These are phyloP conservation scores for Schoenoplectus triqueter DNA, from an alignment of 202 grass and related monocot genomes.

Conservation along the genomic window DNA sequence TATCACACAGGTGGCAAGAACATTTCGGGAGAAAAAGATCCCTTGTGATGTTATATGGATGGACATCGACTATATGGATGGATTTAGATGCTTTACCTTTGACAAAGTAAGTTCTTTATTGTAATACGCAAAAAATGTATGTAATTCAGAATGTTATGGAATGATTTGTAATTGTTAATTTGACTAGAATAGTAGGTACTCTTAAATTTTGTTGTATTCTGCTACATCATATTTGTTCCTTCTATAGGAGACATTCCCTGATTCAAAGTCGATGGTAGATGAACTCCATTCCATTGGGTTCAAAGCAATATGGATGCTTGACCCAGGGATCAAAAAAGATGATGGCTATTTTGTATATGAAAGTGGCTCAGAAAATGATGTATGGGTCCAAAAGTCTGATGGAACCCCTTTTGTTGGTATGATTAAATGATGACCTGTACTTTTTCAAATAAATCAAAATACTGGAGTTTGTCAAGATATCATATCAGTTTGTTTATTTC, in stretches of 20 bases:
- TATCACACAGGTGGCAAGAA: slow-evolving; percentile 66
- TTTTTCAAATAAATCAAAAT: background rate
- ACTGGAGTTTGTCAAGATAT: slow-evolving; percentile 2
- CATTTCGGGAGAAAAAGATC: slow-evolving; percentile 89
- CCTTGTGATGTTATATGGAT: slow-evolving; percentile 99
- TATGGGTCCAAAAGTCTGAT: slow-evolving; percentile 76
- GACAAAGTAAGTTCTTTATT: slow-evolving; percentile 60
- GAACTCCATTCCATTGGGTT: slow-evolving; percentile 72
- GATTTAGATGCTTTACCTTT: slow-evolving; percentile 93
- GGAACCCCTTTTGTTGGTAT: slow-evolving; percentile 72
- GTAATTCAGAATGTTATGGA: slow-evolving; percentile 17
- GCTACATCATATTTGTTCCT: slow-evolving; percentile 32
- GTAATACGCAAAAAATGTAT: background rate
- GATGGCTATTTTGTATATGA: slow-evolving; percentile 81
- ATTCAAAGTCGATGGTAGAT: slow-evolving; percentile 79
- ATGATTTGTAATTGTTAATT: slow-evolving; percentile 3
- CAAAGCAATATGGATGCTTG: slow-evolving; percentile 99
- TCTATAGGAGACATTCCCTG: slow-evolving; percentile 65
- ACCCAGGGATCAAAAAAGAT: slow-evolving; percentile 91
- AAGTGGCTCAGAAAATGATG: slow-evolving; percentile 73
- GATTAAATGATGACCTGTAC: slow-evolving; percentile 20
- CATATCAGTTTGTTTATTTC: slow-evolving; percentile 18
- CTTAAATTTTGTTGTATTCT: background rate
- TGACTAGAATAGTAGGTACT: background rate
- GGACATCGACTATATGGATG: slow-evolving; percentile 99